Conservation (phyloP, 2,329 filamentous ascomycete species). For the Myotisia sp. region DNA sequence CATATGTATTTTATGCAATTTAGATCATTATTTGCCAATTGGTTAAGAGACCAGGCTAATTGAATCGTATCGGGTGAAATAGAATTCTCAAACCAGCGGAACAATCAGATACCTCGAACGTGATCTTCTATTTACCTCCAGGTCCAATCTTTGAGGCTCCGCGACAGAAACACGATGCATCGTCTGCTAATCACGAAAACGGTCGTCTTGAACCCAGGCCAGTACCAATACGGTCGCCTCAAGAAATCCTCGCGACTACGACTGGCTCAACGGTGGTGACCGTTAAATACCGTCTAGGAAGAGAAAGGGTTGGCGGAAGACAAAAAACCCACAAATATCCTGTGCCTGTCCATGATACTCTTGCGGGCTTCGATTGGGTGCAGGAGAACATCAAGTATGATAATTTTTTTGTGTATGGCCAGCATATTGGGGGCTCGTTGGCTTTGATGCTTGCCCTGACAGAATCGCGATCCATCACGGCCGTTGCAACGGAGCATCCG, state of each 20-base stretch:
- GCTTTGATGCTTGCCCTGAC: conserved; percentile 32
- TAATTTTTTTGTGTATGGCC: conserved; percentile 21
- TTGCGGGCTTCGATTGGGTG: conserved; percentile 28
- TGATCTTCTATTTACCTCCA: conserved; percentile 26
- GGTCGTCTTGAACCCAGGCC: background rate
- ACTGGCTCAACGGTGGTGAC: conserved; percentile 26
- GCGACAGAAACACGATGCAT: conserved; percentile 1
- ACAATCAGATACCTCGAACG: conserved; percentile 13
- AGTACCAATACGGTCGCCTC: conserved; percentile 11
- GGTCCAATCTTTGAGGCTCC: conserved; percentile 19
- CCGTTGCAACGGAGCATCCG: conserved; percentile 23
- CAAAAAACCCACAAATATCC: conserved; percentile 19
- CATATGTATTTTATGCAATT: background rate
- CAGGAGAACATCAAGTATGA: conserved; percentile 18
- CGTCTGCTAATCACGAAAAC: background rate
- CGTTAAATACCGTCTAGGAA: conserved; percentile 28
- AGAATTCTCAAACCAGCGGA: conserved; percentile 6
- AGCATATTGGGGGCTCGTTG: conserved; percentile 28
- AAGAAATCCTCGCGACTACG: conserved; percentile 19
- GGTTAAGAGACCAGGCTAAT: too few relatives aligned
- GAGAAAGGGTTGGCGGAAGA: background rate
- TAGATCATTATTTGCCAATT: too few relatives aligned
- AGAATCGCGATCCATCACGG: conserved; percentile 21
- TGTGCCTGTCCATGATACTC: conserved; percentile 26
- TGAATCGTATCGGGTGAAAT: too few relatives aligned